Percentiles rank a stretch among this genome's conserved stretches.
Conservation (phyloP, 352 stramenopile genomes). For the Pythium dissotocum region DNA sequence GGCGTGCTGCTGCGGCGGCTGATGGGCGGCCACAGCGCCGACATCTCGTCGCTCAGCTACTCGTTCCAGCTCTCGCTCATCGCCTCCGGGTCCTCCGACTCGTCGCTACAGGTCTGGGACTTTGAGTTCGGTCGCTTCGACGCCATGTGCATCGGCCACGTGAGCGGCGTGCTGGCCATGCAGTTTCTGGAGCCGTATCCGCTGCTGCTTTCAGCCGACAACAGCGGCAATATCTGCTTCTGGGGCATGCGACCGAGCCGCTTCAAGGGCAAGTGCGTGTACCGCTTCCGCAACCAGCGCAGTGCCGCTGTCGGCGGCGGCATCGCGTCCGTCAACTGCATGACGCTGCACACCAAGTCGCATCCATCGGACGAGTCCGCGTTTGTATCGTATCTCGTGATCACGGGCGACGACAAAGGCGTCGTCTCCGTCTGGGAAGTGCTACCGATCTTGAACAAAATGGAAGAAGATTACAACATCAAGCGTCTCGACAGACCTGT, state of each 20-base stretch:
- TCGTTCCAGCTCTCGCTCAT: slow-evolving; percentile 77
- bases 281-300: slow-evolving; percentile 68
- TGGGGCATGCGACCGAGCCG: slow-evolving; percentile 70
- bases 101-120: slow-evolving; percentile 79
- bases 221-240: slow-evolving; percentile 69
- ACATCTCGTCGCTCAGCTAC: slow-evolving; percentile 82
- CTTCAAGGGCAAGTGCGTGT: slow-evolving; percentile 75
- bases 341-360: slow-evolving; percentile 34
- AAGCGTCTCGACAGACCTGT: slow-evolving; percentile 45
- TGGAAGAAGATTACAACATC: slow-evolving; percentile 55
- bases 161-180: slow-evolving; percentile 62
- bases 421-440: slow-evolving; percentile 76
- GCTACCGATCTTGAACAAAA: slow-evolving; percentile 48
- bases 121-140: slow-evolving; percentile 88
- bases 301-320: slow-evolving; percentile 31
- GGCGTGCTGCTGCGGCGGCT: slow-evolving; percentile 77
- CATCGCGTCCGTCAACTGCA: slow-evolving; percentile 49
- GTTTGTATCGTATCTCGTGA: slow-evolving; percentile 50
- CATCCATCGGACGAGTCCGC: slow-evolving; percentile 22
- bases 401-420: slow-evolving; percentile 81
- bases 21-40: slow-evolving; percentile 62
- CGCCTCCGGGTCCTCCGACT: slow-evolving; percentile 70
- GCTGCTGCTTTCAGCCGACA: slow-evolving; percentile 68
- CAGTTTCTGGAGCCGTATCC: slow-evolving; percentile 77
- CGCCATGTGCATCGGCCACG: slow-evolving; percentile 70